Evolutionary conservation across 2,329 filamentous ascomycete species (phyloP), one percentile per base, ranked within the genome.

Genomic region (Chaetoscypha palmicola): DNA sequence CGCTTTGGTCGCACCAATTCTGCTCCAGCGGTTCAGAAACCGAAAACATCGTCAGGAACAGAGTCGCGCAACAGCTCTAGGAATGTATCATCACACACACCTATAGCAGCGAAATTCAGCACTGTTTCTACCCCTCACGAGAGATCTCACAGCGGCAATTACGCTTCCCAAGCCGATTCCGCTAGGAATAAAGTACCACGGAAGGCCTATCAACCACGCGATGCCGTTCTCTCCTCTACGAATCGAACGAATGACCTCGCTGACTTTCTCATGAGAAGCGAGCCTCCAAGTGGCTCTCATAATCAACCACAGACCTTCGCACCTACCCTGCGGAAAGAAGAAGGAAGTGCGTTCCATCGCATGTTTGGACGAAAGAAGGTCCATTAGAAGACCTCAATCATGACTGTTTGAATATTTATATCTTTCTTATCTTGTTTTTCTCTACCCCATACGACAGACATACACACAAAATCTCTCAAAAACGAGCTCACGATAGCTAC

Each of bases 171-270:
- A 39, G 38, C 53, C 21, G 52, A 56, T 38, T 20, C 40, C 35
- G 43, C 53, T 11, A 46, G 53, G 12, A 54, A 46, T 20, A 62
- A 60, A 16, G 60, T 61, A 19, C 60, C 63, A 17, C 68, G 73
- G 71, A 81, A 74, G 64, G 74, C 64, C 54, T 81, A 73, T 55
- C 56, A 59, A 43, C 52, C 58, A 10, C 54, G 61, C 19, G 57
- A 61, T 16, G 53, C 61, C 9, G 47, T 53, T 31, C 19, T 37
- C 7, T 43, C 56, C 23, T 46, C 58, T 46, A 49, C 52, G 47
- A 31, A 56, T 45, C 47, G 58, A 35, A 88, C 82, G 2, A 73
- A 75, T 14, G 84, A 88, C 39, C 64, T 91, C 34, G 84, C 86
- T 1, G 77, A 79, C 40, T 91, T 91, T 61, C 66, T 92, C 8